Evolutionary conservation across 345 rosid genomes (phyloP).

Genomic region (Atalantia buxifolia): DNA sequence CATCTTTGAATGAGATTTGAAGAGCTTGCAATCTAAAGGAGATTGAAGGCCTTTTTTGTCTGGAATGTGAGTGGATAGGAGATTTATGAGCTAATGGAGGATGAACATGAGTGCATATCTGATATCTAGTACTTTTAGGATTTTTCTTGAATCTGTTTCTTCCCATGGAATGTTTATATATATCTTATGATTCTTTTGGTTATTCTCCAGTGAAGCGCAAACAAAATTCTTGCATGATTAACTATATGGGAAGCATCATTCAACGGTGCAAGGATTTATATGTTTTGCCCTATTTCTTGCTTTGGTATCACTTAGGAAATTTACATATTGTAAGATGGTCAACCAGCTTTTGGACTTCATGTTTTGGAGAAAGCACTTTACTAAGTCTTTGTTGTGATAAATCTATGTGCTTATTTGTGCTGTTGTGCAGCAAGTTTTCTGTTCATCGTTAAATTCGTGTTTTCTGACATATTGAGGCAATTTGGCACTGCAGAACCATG

Average conservation of each 20-base stretch:
- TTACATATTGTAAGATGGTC: neutral
- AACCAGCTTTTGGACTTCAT: neutral
- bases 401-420: neutral
- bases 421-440: neutral
- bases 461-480: conserved; percentile 3
- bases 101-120: no score
- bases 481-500: conserved; percentile 5
- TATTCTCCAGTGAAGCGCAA: neutral
- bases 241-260: neutral
- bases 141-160: neutral
- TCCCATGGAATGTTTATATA: neutral
- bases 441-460: neutral
- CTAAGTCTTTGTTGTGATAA: neutral
- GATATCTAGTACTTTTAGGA: neutral
- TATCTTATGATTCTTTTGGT: neutral
- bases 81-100: neutral
- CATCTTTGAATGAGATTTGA: neutral
- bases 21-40: neutral
- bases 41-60: neutral
- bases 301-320: neutral
- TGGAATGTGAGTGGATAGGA: neutral
- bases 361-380: neutral
- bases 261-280: neutral
- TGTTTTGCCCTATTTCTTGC: neutral
- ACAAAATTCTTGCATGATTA: neutral